A percentile compares a stretch with the other conserved stretches of the same genome.
These are phyloP conservation scores for Russula olivacea DNA, from an alignment of 768 basidiomycete species.

Conservation along the genomic window DNA sequence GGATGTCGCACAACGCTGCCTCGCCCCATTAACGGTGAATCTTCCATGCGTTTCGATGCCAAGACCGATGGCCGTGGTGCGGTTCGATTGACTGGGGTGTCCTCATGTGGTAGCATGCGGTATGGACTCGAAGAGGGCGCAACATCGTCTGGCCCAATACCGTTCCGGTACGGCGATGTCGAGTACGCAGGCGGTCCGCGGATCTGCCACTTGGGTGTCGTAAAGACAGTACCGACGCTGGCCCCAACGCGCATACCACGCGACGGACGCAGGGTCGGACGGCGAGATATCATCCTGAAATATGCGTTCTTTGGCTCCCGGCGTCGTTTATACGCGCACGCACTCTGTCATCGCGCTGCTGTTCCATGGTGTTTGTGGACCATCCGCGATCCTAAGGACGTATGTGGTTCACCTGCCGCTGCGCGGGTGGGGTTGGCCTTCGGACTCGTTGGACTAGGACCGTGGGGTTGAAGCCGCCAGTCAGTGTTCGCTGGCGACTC, in stretches of 20 bases:
- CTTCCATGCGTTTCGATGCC: slow-evolving; percentile 10
- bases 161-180: slow-evolving; percentile 7
- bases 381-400: slow-evolving; percentile 43
- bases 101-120: slow-evolving; percentile 7
- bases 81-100: slow-evolving; percentile 18
- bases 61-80: slow-evolving; percentile 4
- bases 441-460: slow-evolving; percentile 44
- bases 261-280: slow-evolving; percentile 79
- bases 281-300: slow-evolving; percentile 45
- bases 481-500: slow-evolving; percentile 45
- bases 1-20: background rate
- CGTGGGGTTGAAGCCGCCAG: slow-evolving; percentile 41
- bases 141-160: background rate
- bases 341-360: slow-evolving; percentile 43
- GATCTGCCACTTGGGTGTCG: slow-evolving; percentile 23
- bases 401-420: slow-evolving; percentile 27
- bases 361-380: slow-evolving; percentile 43
- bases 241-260: slow-evolving; percentile 47
- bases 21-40: slow-evolving; percentile 12
- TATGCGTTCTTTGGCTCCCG: slow-evolving; percentile 22
- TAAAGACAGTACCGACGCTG: slow-evolving; percentile 15
- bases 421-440: slow-evolving; percentile 18
- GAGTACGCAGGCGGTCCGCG: slow-evolving; percentile 3
- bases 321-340: slow-evolving; percentile 30
- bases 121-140: slow-evolving; percentile 1